Evolutionary conservation across 495 filamentous ascomycete species (phyloP).

Genomic region (Chaetomium cochliodes): DNA sequence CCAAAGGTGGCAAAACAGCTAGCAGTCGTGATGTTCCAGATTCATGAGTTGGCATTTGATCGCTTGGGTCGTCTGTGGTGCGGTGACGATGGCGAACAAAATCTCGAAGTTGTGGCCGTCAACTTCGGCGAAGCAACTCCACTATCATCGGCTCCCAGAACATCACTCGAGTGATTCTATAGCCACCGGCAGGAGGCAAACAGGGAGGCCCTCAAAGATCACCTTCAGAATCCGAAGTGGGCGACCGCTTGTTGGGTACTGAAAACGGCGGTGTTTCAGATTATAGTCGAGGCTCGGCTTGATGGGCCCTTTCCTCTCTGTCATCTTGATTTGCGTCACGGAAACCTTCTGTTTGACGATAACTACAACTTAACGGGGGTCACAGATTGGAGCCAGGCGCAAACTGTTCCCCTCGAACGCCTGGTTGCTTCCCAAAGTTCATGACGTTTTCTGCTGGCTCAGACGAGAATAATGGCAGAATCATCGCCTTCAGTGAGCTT

Average conservation of each 20-base stretch:
- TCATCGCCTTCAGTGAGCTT: neutral
- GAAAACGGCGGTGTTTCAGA: neutral
- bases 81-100: neutral
- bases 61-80: neutral
- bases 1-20: conserved; percentile 1
- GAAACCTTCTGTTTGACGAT: conserved; percentile 11
- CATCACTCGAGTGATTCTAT: conserved; percentile 3
- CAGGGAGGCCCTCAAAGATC: neutral
- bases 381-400: conserved; percentile 7
- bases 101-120: neutral
- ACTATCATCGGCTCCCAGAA: neutral
- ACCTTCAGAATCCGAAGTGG: neutral
- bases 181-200: neutral
- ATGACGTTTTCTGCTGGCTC: neutral
- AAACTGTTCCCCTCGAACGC: conserved; percentile 4
- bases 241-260: conserved; percentile 1
- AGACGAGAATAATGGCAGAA: neutral
- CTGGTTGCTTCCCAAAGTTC: conserved; percentile 2
- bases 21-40: neutral
- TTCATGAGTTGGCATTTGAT: neutral
- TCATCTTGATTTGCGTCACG: neutral
- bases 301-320: conserved; percentile 9
- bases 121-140: neutral
- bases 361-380: conserved; percentile 5
- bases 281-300: neutral